A percentile compares a stretch with the other conserved stretches of the same genome.
Conservation (phyloP, 2,329 filamentous ascomycete genomes). For the Colletotrichum tofieldiae region DNA sequence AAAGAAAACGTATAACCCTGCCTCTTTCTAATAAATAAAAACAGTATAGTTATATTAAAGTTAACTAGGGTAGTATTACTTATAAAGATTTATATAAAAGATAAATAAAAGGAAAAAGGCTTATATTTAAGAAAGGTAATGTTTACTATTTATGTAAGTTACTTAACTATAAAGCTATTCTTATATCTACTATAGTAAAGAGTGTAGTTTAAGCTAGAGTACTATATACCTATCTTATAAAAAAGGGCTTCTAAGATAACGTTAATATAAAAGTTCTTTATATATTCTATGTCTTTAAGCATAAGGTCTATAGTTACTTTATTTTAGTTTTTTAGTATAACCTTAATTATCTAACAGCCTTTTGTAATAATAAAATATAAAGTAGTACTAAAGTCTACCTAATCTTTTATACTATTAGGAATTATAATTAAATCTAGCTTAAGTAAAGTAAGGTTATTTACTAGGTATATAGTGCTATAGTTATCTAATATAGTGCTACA, state of each 20-base stretch:
- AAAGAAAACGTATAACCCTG: too few relatives aligned
- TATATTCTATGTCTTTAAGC: neutral
- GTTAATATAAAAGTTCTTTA: neutral
- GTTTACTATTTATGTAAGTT: neutral
- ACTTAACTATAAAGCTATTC: neutral
- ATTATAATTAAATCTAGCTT: too few relatives aligned
- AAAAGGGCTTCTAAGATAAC: neutral
- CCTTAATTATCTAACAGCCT: too few relatives aligned
- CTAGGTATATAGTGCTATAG: too few relatives aligned
- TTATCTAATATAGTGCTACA: too few relatives aligned
- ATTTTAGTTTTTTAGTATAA: too few relatives aligned
- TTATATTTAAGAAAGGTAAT: neutral
- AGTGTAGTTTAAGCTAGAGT: neutral
- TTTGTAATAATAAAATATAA: too few relatives aligned
- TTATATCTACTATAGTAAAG: neutral
- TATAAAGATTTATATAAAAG: neutral
- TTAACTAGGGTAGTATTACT: neutral
- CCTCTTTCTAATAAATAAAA: too few relatives aligned
- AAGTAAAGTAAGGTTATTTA: too few relatives aligned
- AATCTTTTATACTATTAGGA: too few relatives aligned
- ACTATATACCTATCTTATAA: neutral
- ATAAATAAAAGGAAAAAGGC: neutral
- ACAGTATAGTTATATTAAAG: neutral
- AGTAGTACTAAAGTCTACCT: too few relatives aligned
- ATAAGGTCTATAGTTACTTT: conserved; percentile 3